Base-by-base conservation (phyloP, 2,329 filamentous ascomycete genomes). In the Claviceps capensis region DNA sequence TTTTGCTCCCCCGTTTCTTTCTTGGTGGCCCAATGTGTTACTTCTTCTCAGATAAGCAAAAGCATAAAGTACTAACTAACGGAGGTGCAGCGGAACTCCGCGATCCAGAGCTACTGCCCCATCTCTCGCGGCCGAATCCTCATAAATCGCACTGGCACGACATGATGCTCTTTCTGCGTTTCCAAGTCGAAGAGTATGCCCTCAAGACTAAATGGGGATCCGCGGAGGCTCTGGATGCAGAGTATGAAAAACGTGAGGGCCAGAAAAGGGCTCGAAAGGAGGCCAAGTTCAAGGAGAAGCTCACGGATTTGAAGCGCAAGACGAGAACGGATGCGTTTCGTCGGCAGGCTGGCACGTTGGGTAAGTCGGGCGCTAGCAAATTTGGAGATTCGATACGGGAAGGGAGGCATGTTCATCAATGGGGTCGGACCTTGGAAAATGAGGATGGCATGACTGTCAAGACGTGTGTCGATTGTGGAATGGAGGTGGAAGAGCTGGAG, bases 81-180 rank as follows among this genome's bases (percentile, higher is more conserved):
- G 22, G 8, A 13, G 53, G 60, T 37, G 59, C 48, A 86, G 87
- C 90, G 38, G 93, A 98, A 66, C 77, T 98, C n/a, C 85, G 85
- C 60, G 93, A 98, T 62, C 78, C 82, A 53, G 85, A 90, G 16
- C 73, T 98, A 1, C 75, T 98, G 0, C 91, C 91, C 0, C 90
- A 94, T 65, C 76, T 98, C 8, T 85, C 86, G 51, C 83, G 84
- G 37, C 91, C 93, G 1, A 98, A 98, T 61, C 93, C 93, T 0
- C 93, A 96, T 69, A 96, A 96, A 66, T 82, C 86, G 0, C 89
- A 90, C 53, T 98, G 89, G 88, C 89, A 96, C 67, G 88, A 95
- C 72, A 98, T 98, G 93, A 95, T 95, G 84, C 78, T 98, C 2
- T 98, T 93, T 65, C 74, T 98, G 22, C 85, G 93, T 1, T 94